Base-by-base conservation (phyloP, 2,329 filamentous ascomycete genomes). In the Corinectria fuckeliana region DNA sequence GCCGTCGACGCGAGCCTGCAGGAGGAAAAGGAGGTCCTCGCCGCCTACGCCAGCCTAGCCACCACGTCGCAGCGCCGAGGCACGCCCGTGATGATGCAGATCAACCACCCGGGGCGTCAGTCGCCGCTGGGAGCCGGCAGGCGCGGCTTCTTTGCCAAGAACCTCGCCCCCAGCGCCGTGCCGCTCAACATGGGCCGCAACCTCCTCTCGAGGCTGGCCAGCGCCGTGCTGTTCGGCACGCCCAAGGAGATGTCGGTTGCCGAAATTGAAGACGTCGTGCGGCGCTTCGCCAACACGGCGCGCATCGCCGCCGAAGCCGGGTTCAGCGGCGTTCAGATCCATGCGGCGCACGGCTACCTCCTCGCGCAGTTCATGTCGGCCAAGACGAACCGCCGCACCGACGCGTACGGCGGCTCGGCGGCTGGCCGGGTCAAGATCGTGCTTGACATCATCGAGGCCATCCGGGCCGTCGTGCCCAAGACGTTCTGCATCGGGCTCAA, bases 331-430 rank as follows among this genome's bases (percentile, higher is more conserved):
- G 67, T 80, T 1, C 70, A 83, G 64, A 72, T 83, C 10, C 81
- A 83, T 36, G 80, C 70, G 3, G 81, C 81, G 0, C 85, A 88
- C 61, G 85, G 86, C 1, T 88, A 86, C 66, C 75, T 88, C 2
- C 72, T 88, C 0, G 77, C 81, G 6, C 82, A 86, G 60, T 88
- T 88, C 68, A 69, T 88, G 16, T 81, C 78, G 0, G 72, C 77
- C 2, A 78, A 75, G 23, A 79, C 77, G 0, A 88, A 88, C 65
- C 69, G 69, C 44, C 76, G 86, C 10, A 81, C 78, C 0, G 86
- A 88, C 58, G 70, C 73, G 5, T 88, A 87, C 59, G 86, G 86
- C 5, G 85, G 85, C 4, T 74, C 75, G 3, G 71, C 84, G 2
- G 71, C 71, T 39, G 82, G 81, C 30, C 75, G 85, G 2, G 79